These are phyloP conservation scores for Rhodofomes roseus DNA, from an alignment of 1,284 basidiomycete species.

Conservation along the genomic window DNA sequence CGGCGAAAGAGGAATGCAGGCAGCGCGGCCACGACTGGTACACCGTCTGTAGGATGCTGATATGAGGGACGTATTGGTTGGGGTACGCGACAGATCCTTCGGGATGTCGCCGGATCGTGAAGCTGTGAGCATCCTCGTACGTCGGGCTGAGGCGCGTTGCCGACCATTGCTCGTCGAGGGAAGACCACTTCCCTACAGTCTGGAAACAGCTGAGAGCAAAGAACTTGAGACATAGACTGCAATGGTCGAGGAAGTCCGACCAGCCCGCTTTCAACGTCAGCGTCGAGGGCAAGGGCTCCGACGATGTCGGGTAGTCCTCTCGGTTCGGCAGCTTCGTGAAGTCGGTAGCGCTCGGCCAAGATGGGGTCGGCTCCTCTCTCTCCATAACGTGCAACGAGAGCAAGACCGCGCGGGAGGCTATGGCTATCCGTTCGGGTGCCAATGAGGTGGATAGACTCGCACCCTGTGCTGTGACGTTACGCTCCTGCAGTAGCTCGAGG, in stretches of 20 bases:
- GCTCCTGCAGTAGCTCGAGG: slow-evolving; percentile 75
- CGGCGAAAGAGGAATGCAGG: slow-evolving; percentile 52
- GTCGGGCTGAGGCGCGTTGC: slow-evolving; percentile 54
- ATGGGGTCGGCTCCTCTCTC: slow-evolving; percentile 60
- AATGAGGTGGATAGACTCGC: slow-evolving; percentile 42
- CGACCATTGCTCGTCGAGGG: slow-evolving; percentile 84
- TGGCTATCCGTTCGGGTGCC: slow-evolving; percentile 71
- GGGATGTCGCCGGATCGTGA: slow-evolving; percentile 62
- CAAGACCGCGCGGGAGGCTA: slow-evolving; percentile 78
- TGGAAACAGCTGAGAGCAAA: slow-evolving; percentile 68
- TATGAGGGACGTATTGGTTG: slow-evolving; percentile 55
- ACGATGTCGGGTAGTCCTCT: slow-evolving; percentile 71
- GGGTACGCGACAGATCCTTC: slow-evolving; percentile 76
- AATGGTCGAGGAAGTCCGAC: slow-evolving; percentile 71
- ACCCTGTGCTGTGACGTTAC: slow-evolving; percentile 41
- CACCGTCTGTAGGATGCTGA: slow-evolving; percentile 75
- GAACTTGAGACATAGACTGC: slow-evolving; percentile 56
- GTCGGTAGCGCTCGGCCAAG: slow-evolving; percentile 76
- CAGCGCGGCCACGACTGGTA: slow-evolving; percentile 88
- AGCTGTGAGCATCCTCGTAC: slow-evolving; percentile 68
- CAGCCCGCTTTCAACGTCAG: slow-evolving; percentile 65
- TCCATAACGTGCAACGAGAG: slow-evolving; percentile 73
- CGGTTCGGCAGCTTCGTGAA: slow-evolving; percentile 58
- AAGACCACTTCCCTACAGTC: slow-evolving; percentile 70
- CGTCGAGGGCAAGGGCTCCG: slow-evolving; percentile 54